Conservation (phyloP, 2,329 filamentous ascomycete species). For the Epichloe sibirici region DNA sequence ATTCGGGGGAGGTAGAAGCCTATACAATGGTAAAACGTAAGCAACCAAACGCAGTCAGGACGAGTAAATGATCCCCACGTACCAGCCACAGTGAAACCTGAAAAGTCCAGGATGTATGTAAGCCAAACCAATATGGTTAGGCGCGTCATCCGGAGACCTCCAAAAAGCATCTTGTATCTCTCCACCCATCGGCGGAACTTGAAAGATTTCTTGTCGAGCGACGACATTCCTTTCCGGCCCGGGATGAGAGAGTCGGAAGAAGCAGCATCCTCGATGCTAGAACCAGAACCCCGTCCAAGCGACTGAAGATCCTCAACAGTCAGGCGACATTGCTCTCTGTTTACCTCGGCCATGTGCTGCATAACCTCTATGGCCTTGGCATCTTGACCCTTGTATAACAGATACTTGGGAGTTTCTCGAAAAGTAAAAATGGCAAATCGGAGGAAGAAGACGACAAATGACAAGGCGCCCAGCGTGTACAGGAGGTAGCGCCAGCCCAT, state of each 20-base stretch:
- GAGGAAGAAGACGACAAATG: constrained; percentile 29
- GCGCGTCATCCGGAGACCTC: constrained; percentile 20
- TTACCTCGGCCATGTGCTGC: constrained; percentile 30
- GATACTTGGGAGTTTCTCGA: constrained; percentile 33
- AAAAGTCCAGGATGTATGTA: constrained; percentile 27
- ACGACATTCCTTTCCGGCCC: not conserved
- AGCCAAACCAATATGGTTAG: constrained; percentile 24
- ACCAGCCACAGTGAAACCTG: constrained; percentile 26
- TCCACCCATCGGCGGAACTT: constrained; percentile 8
- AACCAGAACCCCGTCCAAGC: constrained; percentile 8
- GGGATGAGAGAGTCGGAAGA: constrained; percentile 1
- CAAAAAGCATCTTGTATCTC: constrained; percentile 23
- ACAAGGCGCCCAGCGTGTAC: constrained; percentile 31
- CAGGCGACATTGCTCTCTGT: constrained; percentile 22
- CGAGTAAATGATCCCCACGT: not conserved
- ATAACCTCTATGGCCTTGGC: constrained; percentile 34
- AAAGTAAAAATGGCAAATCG: constrained; percentile 36
- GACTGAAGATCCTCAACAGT: constrained; percentile 24
- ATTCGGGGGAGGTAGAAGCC: constrained; percentile 34
- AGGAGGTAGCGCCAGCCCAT: constrained; percentile 40
- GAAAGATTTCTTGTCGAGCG: not conserved
- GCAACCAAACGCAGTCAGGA: no score
- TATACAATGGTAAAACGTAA: not conserved
- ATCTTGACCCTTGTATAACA: constrained; percentile 30
- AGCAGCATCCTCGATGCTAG: constrained; percentile 1